Evolutionary conservation across 2,329 filamentous ascomycete species (phyloP), one percentile per base, ranked within the genome.

Genomic region (Biscogniauxia sp.): DNA sequence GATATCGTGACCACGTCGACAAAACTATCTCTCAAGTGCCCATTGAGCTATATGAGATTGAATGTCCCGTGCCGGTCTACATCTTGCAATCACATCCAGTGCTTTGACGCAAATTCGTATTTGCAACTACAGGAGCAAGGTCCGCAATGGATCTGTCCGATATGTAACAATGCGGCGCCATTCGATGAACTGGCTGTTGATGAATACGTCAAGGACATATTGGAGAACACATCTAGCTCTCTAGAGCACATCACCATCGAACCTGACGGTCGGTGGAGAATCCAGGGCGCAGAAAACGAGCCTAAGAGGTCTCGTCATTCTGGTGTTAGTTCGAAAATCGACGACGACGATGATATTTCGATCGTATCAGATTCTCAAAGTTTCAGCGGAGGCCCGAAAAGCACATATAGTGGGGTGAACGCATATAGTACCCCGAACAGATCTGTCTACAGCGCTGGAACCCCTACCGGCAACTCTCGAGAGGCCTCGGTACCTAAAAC

Each of bases 101-200:
- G 95, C 73, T 99, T 98, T 68, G 95, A 99, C 74, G 94, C 91
- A 2, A 89, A 87, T 2, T 96, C 92, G 1, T 99, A 97, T 73
- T 82, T 99, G 20, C 92, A 97, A 69, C 79, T 99, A 26, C 94
- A 98, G 73, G 93, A 98, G 73, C 95, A 99, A 78, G 94, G 92
- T 0, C 95, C 95, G 0, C 96, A 95, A 19, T 99, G 95, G 95
- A 82, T 88, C n/a, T 99, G 95, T 70, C 95, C 95, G 0, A 89
- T 97, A 20, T 99, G 95, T 79, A 94, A 89, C 75, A 96, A 93
- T 71, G 77, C 85, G 0, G 88, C 93, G 1, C 86, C 88, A 0
- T 99, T 92, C 74, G 90, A 94, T 55, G 88, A 85, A 54, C 79
- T 99, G 23, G 92, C 92, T 11, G 87, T 98, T 28, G 95, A 99